These are phyloP conservation scores for Coemansia sp. DNA, from an alignment of 192 early-diverging fungal genomes.

Conservation along the genomic window DNA sequence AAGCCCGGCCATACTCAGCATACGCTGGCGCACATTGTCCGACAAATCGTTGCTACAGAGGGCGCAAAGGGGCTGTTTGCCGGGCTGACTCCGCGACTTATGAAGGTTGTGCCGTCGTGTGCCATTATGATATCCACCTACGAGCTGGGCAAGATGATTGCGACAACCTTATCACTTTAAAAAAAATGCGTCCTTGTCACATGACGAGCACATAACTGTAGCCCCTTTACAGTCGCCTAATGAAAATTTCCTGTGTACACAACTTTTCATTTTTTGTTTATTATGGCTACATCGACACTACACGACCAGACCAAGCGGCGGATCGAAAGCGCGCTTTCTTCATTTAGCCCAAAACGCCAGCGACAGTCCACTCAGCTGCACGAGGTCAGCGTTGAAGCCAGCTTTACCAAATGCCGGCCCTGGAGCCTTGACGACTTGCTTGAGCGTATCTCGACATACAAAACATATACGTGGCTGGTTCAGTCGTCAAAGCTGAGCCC, in stretches of 20 bases:
- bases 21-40: slow-evolving; percentile 21
- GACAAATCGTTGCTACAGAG: slow-evolving; percentile 39
- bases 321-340: slow-evolving; percentile 36
- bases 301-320: slow-evolving; percentile 34
- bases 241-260: no score
- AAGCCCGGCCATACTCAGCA: slow-evolving; percentile 20
- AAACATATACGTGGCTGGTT: slow-evolving; percentile 51
- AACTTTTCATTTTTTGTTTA: no score
- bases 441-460: slow-evolving; percentile 45
- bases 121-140: slow-evolving; percentile 96
- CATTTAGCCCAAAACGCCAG: slow-evolving; percentile 26
- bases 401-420: slow-evolving; percentile 34
- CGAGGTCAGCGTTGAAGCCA: background rate
- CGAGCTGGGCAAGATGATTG: slow-evolving; percentile 61
- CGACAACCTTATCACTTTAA: background rate
- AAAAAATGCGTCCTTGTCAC: background rate
- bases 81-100: slow-evolving; percentile 71
- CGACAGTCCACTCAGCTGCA: slow-evolving; percentile 7
- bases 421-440: slow-evolving; percentile 51
- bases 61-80: slow-evolving; percentile 34
- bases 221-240: no score
- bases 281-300: slow-evolving; percentile 32
- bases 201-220: slow-evolving; percentile 2
- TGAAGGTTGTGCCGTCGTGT: slow-evolving; percentile 88
- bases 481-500: slow-evolving; percentile 40